Percentiles rank a stretch among this genome's conserved stretches.
Conservation (phyloP, 805 yeast species). For the Torulaspora gathmanii region DNA sequence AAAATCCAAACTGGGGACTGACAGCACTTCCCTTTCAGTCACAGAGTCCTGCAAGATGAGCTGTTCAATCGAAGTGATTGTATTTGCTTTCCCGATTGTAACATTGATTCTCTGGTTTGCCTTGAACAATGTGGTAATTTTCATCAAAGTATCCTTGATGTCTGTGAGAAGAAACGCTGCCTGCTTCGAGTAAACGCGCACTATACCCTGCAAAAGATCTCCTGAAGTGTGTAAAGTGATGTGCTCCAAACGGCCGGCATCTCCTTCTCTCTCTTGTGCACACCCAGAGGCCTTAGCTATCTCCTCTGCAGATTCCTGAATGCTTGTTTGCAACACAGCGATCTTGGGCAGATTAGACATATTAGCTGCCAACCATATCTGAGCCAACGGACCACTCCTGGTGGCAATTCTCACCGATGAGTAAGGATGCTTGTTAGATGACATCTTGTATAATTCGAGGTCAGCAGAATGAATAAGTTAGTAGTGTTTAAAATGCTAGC, state of each 20-base stretch:
- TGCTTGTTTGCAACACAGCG: constrained; percentile 69
- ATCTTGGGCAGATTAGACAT: constrained; percentile 38
- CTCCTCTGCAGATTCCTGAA: constrained; percentile 61
- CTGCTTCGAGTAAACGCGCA: constrained; percentile 77
- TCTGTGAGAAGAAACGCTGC: constrained; percentile 81
- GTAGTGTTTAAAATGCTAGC: neutral
- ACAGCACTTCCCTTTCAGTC: constrained; percentile 68
- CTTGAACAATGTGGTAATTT: constrained; percentile 63
- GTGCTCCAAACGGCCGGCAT: constrained; percentile 42
- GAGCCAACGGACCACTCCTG: constrained; percentile 79
- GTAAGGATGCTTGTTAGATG: constrained; percentile 4
- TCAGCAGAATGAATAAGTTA: neutral
- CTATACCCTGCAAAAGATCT: constrained; percentile 80
- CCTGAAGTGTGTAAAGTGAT: constrained; percentile 80
- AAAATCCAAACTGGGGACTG: constrained; percentile 52
- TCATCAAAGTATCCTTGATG: constrained; percentile 68
- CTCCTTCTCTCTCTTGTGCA: constrained; percentile 17
- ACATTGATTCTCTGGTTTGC: constrained; percentile 46
- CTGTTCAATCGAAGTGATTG: constrained; percentile 53
- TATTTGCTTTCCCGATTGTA: constrained; percentile 56
- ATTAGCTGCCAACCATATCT: constrained; percentile 90
- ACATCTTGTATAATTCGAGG: neutral
- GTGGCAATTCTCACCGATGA: constrained; percentile 33
- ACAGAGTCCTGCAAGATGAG: constrained; percentile 71
- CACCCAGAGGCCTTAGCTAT: constrained; percentile 46